Evolutionary conservation across 495 filamentous ascomycete species (phyloP).

Genomic region (Penicillium silybi): DNA sequence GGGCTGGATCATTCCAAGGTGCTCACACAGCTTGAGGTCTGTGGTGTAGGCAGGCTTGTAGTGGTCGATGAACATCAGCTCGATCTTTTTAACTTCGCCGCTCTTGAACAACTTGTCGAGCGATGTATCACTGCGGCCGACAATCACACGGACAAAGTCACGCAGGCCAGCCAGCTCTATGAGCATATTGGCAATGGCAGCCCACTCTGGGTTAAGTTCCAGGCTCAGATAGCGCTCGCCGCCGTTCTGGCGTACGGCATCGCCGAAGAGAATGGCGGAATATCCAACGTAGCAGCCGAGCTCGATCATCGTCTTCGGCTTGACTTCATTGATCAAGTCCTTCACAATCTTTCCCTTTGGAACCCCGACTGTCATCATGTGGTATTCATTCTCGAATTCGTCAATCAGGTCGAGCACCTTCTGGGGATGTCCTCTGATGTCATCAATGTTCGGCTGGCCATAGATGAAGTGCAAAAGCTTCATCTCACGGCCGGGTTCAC

Average conservation of each 20-base stretch:
- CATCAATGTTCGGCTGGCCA: constrained; percentile 49
- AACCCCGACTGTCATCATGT: constrained; percentile 74
- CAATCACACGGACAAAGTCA: constrained; percentile 61
- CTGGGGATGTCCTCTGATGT: constrained; percentile 59
- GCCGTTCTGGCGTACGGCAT: constrained; percentile 54
- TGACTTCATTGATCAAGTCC: constrained; percentile 58
- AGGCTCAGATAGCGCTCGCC: constrained; percentile 62
- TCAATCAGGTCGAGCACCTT: constrained; percentile 68
- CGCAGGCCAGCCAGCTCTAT: constrained; percentile 65
- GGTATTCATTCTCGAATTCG: constrained; percentile 61
- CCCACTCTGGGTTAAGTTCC: constrained; percentile 65
- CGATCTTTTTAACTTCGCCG: constrained; percentile 54
- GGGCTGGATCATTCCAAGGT: constrained; percentile 54
- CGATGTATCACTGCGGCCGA: constrained; percentile 59
- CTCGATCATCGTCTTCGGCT: constrained; percentile 70
- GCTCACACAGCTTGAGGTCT: constrained; percentile 71
- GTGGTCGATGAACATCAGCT: constrained; percentile 72
- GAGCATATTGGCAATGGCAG: constrained; percentile 56
- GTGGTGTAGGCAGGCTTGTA: constrained; percentile 66
- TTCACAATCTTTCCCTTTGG: constrained; percentile 66
- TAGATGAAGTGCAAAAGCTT: constrained; percentile 69
- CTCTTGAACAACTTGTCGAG: constrained; percentile 50
- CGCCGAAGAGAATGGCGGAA: constrained; percentile 67
- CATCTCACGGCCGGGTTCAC: constrained; percentile 68
- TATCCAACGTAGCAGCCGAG: constrained; percentile 82